Conservation (phyloP, 2,329 filamentous ascomycete species). For the Neonectria coccinea region DNA sequence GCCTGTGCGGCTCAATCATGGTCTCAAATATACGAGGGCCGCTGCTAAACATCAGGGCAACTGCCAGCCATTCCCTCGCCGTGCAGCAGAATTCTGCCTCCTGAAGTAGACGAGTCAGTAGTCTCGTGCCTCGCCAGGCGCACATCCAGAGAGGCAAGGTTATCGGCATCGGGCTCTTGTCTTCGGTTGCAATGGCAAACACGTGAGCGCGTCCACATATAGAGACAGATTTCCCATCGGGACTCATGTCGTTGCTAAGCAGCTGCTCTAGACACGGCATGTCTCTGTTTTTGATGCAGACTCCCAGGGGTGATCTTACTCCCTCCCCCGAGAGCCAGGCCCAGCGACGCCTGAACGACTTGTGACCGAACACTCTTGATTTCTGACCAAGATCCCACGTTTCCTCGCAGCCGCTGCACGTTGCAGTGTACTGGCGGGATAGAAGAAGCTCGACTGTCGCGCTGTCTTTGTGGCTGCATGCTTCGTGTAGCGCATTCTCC, state of each 20-base stretch:
- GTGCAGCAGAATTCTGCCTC: not conserved
- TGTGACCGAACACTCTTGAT: not conserved
- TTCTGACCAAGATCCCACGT: not conserved
- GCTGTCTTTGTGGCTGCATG: not conserved
- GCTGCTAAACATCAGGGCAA: not conserved
- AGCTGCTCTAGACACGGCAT: not conserved
- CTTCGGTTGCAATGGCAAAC: not conserved
- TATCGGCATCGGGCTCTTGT: not conserved
- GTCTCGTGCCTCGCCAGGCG: not conserved
- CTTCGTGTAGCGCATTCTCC: not conserved
- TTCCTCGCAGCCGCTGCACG: not conserved
- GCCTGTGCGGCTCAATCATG: not conserved
- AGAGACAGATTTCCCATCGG: not conserved
- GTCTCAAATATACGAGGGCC: not conserved
- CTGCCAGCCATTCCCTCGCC: not conserved
- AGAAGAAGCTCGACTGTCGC: not conserved
- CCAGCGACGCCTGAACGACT: not conserved
- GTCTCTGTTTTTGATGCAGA: slow-evolving; percentile 1
- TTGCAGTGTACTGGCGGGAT: not conserved
- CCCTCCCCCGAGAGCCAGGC: not conserved
- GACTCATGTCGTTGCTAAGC: not conserved
- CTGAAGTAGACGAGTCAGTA: not conserved
- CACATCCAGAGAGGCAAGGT: not conserved
- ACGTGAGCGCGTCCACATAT: not conserved
- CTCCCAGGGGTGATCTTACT: not conserved